Base-by-base conservation (phyloP, 768 basidiomycete species). In the Tricholoma matsutake region DNA sequence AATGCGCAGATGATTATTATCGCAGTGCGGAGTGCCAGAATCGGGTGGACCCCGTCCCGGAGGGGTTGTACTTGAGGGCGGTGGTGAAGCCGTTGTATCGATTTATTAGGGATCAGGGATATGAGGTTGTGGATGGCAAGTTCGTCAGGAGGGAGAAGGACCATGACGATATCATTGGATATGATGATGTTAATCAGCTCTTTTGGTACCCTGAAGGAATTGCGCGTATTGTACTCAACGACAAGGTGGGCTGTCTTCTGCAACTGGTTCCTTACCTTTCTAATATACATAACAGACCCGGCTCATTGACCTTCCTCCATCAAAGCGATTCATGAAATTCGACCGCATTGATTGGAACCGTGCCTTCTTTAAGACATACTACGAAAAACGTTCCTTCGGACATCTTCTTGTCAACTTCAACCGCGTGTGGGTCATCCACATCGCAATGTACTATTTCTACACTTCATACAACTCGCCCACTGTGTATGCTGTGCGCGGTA, bases 151-250 rank as follows among this genome's bases (percentile, higher is more conserved):
- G 91, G 69, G 97, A 99, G 80, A 81, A 81, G 71, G 97, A 99
- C 69, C 97, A 98, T 70, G 87, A 93, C 54, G 82, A 87, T 63
- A 95, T 98, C 68, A 96, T 99, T 69, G 97, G 97, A 4, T 99
- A 99, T 69, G 97, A 99, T 73, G 97, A 99, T 75, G 90, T 98
- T 64, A 99, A 99, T 72, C 96, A 99, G 73, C 77, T 99, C 52
- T 99, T 99, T 76, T 99, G 96, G 97, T 99, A 98, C 73, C 97
- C 96, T 2, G 97, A 99, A 65, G 97, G 97, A 32, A 95, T 99
- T 68, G 92, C 95, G 9, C 81, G 93, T 31, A 98, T 99, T 68
- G 85, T 87, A 2, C 81, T 98, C 43, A 83, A 78, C 16, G 94
- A 98, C 81, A 96, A 94, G 84, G 94, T 93, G n/a, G 14, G 37